Base-by-base conservation (phyloP, 1,284 basidiomycete genomes). In the Rugosomyces carneus region DNA sequence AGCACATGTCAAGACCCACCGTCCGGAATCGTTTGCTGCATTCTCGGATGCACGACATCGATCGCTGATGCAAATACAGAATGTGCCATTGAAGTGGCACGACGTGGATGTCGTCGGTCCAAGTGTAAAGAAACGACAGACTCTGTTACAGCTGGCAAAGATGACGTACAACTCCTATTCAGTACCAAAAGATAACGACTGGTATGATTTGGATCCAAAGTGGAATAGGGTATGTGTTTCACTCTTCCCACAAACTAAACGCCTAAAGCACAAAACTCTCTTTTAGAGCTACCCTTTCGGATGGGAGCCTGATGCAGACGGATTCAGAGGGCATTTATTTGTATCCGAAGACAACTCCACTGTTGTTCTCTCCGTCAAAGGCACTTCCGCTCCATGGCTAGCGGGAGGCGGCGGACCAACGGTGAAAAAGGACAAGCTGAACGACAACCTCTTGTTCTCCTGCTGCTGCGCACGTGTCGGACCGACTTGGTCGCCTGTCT, bases 381-480 rank as follows among this genome's bases (percentile, higher is more conserved):
- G 95, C 31, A 98, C 94, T 0, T 91, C 89, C 1, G 83, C 89
- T 0, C 81, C 81, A 0, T 78, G 87, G 63, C 67, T 94, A 11
- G 66, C 66, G 3, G 84, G 87, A 1, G 87, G 88, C 3, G 89
- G 90, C 2, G 90, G 78, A 2, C 75, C 79, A 5, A 80, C 78
- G 3, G 70, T 69, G 42, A 68, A 64, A 52, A 78, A 72, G 56
- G 92, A 94, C 70, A 93, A 91, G 68, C 68, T 84, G 37, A 94
- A 93, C 58, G 92, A 93, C 62, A 95, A 95, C 57, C 68, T 91
- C 29, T 66, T 94, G 18, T 93, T 93, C 67, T 92, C 89, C 0
- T 94, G 92, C 66, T 94, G 92, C 63, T 94, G 91, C 58, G 90
- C 89, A 1, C 73, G 85, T 13, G 88, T 94, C 15, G 87, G 86